These are phyloP conservation scores for Flaveria trinervia DNA, from an alignment of 129 eudicot genomes.

Conservation along the genomic window DNA sequence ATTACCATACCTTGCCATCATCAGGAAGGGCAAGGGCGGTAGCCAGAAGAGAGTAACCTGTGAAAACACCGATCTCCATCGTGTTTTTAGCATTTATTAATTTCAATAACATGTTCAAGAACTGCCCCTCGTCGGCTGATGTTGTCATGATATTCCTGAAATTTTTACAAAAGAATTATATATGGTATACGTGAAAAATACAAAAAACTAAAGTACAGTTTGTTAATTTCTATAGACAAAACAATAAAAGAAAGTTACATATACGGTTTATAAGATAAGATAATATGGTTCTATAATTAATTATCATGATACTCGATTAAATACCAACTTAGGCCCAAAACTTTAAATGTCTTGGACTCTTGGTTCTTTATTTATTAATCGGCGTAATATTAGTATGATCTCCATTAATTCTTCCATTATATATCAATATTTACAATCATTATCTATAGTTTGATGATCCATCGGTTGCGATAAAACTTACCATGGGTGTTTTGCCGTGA, in stretches of 20 bases:
- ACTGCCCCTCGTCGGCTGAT: constrained; percentile 91
- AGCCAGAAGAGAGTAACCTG: constrained; percentile 91
- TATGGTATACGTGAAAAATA: background rate
- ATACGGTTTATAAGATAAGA: background rate
- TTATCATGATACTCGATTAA: background rate
- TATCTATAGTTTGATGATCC: too few species aligned
- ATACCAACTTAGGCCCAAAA: too few species aligned
- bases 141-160: constrained; percentile 88
- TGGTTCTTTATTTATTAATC: background rate
- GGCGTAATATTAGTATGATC: background rate
- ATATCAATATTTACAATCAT: background rate
- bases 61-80: constrained; percentile 92
- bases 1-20: constrained; percentile 66
- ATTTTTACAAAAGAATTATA: background rate
- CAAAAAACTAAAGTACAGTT: background rate
- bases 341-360: too few species aligned
- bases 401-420: background rate
- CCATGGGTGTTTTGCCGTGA: constrained; percentile 92
- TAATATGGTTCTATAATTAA: background rate
- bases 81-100: constrained; percentile 80
- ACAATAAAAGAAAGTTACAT: background rate
- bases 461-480: constrained; percentile 14
- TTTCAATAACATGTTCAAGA: constrained; percentile 74
- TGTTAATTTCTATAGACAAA: background rate
- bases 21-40: constrained; percentile 94